Base-by-base conservation (phyloP, 1,284 basidiomycete species). In the Schizophyllum amplum region DNA sequence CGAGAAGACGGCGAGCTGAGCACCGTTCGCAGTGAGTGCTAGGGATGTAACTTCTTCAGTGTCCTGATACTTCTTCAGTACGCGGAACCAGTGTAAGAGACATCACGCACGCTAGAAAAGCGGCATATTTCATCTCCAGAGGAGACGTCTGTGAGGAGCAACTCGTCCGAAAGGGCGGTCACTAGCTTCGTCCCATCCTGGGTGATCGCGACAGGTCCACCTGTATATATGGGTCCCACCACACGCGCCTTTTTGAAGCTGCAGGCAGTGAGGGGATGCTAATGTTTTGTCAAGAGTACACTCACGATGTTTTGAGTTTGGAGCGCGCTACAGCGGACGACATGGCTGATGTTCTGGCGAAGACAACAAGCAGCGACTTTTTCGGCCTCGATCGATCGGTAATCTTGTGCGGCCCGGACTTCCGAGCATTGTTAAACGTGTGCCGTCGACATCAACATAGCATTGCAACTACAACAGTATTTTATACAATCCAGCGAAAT, bases 141-240 rank as follows among this genome's bases (percentile, higher is more conserved):
- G 26, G 76, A 72, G 9, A 94, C 76, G 63, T 96, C 86, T 9
- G 94, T 96, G 53, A 96, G 72, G 20, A 96, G 68, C 1, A 91
- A 87, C 61, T 94, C 86, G 66, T 97, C 92, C 54, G 84, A 86
- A 53, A 98, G 83, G 60, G 93, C 94, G 27, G 93, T 92, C 55
- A 95, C 81, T 25, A 98, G 78, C 69, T 80, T 84, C 52, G 75
- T 74, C 50, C 92, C 94, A 77, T 98, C 92, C 55, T 77, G 72
- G 4, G 90, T 87, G 49, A 94, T 74, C 9, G 92, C 83, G 42
- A 94, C 86, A 5, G 92, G 89, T 24, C 95, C 95, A 52, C 84
- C 84, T 0, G 93, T 97, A 68, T 96, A 92, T 55, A 97, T 74
- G 4, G 95, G 94, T 46, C 79, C 79, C 55, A 92, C 83, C 7